These are phyloP conservation scores for Phialocephala sp. DNA, from an alignment of 2,329 filamentous ascomycete species.

Conservation along the genomic window DNA sequence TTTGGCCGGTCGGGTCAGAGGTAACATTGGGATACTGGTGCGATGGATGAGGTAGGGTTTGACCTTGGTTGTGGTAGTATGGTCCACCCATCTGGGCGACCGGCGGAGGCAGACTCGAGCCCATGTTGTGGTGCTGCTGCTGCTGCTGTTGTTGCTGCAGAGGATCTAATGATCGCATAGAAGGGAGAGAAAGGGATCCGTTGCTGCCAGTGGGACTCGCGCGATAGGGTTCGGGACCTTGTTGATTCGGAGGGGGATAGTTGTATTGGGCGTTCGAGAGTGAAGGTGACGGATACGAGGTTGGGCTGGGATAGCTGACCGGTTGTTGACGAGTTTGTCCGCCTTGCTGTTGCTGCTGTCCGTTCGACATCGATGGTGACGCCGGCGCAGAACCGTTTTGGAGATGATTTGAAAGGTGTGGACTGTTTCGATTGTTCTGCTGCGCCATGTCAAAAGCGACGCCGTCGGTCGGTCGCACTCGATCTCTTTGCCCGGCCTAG, in stretches of 20 bases:
- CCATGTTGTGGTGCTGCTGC: constrained; percentile 49
- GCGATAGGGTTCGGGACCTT: constrained; percentile 49
- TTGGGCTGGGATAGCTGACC: constrained; percentile 50
- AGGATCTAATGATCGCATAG: constrained; percentile 55
- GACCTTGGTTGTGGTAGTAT: constrained; percentile 54
- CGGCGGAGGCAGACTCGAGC: constrained; percentile 58
- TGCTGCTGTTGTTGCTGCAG: constrained; percentile 43
- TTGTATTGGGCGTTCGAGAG: constrained; percentile 53
- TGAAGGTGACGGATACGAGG: constrained; percentile 55
- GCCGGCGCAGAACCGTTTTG: constrained; percentile 41
- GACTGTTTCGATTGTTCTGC: constrained; percentile 38
- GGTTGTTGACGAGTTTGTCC: constrained; percentile 37
- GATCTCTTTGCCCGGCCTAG: background rate
- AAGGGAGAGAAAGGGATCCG: constrained; percentile 54
- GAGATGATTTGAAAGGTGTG: constrained; percentile 38
- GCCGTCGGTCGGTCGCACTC: constrained; percentile 1
- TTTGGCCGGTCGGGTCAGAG: constrained; percentile 51
- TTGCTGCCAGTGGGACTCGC: constrained; percentile 50
- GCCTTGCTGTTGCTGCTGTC: constrained; percentile 35
- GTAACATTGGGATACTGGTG: constrained; percentile 54
- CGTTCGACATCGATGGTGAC: constrained; percentile 44
- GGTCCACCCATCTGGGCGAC: constrained; percentile 53
- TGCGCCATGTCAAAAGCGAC: constrained; percentile 32
- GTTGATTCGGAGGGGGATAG: constrained; percentile 49
- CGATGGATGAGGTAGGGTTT: constrained; percentile 47